Evolutionary conservation across 2,329 filamentous ascomycete species (phyloP).

Genomic region (Lasiodiplodia theobromae): DNA sequence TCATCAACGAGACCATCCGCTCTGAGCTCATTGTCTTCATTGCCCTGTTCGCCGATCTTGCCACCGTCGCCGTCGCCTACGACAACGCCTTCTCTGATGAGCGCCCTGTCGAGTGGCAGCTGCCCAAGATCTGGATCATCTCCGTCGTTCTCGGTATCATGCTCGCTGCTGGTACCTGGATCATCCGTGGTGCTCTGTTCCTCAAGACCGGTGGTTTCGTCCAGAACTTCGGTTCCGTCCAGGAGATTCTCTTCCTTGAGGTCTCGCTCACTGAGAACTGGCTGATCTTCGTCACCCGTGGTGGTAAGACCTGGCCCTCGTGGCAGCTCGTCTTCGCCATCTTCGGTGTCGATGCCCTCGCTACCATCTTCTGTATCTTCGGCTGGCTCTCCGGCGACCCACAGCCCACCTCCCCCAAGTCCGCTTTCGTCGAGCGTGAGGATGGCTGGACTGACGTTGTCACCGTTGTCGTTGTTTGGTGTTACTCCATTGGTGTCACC

Average conservation of each 20-base stretch:
- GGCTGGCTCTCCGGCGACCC: slow-evolving; percentile 71
- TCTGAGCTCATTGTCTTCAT: slow-evolving; percentile 80
- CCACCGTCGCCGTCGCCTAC: slow-evolving; percentile 79
- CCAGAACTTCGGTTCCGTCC: slow-evolving; percentile 75
- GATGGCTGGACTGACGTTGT: slow-evolving; percentile 67
- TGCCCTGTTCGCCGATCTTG: slow-evolving; percentile 79
- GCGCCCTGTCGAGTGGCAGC: slow-evolving; percentile 79
- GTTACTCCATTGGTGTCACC: slow-evolving; percentile 70
- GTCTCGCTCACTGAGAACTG: slow-evolving; percentile 62
- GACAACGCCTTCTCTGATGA: slow-evolving; percentile 79
- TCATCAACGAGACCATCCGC: slow-evolving; percentile 78
- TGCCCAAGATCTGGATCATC: slow-evolving; percentile 83
- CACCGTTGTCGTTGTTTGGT: slow-evolving; percentile 70
- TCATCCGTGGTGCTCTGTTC: slow-evolving; percentile 75
- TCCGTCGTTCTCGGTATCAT: slow-evolving; percentile 71
- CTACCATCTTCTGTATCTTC: slow-evolving; percentile 77
- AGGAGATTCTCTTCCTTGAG: slow-evolving; percentile 69
- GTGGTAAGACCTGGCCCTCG: slow-evolving; percentile 75
- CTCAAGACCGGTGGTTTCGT: slow-evolving; percentile 74
- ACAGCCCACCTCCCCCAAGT: slow-evolving; percentile 52
- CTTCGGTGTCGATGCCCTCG: slow-evolving; percentile 72
- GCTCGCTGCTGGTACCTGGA: slow-evolving; percentile 75
- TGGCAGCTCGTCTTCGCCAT: slow-evolving; percentile 78
- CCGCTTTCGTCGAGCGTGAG: slow-evolving; percentile 47
- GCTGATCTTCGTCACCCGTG: slow-evolving; percentile 63